These are phyloP conservation scores for Candida dajiaensis DNA, from an alignment of 805 yeast species.

Conservation along the genomic window DNA sequence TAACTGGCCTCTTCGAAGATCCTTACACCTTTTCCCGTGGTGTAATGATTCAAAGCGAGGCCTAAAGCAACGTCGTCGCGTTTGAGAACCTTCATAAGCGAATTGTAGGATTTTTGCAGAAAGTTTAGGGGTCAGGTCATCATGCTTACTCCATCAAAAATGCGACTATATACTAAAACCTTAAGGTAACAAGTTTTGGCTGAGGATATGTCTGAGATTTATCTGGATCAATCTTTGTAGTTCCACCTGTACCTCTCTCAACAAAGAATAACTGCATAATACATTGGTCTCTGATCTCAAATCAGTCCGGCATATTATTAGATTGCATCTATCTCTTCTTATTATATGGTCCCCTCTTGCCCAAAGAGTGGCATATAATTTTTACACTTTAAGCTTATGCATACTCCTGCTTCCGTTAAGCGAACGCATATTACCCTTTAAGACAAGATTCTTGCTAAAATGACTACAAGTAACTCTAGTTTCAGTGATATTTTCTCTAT, in stretches of 20 bases:
- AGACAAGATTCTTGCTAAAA: not conserved
- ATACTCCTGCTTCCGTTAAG: not conserved
- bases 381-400: not conserved
- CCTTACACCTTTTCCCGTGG: conserved; percentile 33
- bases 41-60: conserved; percentile 42
- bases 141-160: not conserved
- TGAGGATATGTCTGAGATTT: not conserved
- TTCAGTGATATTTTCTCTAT: not conserved
- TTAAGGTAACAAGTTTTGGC: not conserved
- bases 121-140: conserved; percentile 4
- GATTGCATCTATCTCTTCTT: not conserved
- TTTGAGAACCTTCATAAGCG: conserved; percentile 12
- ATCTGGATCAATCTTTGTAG: not conserved
- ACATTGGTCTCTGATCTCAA: not conserved
- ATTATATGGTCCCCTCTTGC: no score
- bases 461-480: not conserved
- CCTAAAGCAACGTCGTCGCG: conserved; percentile 24
- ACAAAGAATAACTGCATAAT: not conserved
- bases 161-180: not conserved
- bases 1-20: conserved; percentile 45
- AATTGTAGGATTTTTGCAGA: conserved; percentile 18
- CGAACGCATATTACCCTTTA: not conserved
- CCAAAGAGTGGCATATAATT: no score
- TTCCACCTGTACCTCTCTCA: not conserved
- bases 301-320: not conserved